phyloP scores from a whole-genome alignment of 2,329 filamentous ascomycete genomes.

The Fusarium pilosicola region DNA sequence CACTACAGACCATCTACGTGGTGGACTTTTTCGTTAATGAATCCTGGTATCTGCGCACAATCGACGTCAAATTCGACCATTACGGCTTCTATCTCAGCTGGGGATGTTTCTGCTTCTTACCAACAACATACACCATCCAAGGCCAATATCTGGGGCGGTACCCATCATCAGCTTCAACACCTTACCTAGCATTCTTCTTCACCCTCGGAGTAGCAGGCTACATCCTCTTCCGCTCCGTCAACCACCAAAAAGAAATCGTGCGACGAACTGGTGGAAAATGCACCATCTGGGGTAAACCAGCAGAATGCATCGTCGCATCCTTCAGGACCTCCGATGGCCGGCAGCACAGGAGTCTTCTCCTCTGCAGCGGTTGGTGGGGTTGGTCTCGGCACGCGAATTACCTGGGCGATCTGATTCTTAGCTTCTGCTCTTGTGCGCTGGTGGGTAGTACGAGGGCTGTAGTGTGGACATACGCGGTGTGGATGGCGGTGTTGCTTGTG shows the following conservation, averaged over 20 bases:
- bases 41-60: conserved; percentile 59
- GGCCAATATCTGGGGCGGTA: conserved; percentile 58
- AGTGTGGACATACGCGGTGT: conserved; percentile 58
- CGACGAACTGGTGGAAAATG: conserved; percentile 53
- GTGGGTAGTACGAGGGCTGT: conserved; percentile 51
- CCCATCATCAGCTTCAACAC: conserved; percentile 47
- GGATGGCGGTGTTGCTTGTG: conserved; percentile 55
- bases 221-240: conserved; percentile 55
- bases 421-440: conserved; percentile 54
- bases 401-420: conserved; percentile 43
- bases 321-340: conserved; percentile 56
- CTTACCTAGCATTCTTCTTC: conserved; percentile 37
- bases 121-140: conserved; percentile 59
- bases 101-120: conserved; percentile 58
- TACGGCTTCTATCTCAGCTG: conserved; percentile 58
- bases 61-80: conserved; percentile 57
- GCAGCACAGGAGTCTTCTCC: conserved; percentile 48
- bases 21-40: conserved; percentile 62
- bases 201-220: conserved; percentile 49
- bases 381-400: conserved; percentile 46
- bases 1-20: conserved; percentile 57
- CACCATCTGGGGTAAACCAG: conserved; percentile 55
- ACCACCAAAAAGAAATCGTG: conserved; percentile 56
- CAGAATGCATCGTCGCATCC: conserved; percentile 50
- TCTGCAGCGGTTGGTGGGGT: conserved; percentile 47